Evolutionary conservation across 768 basidiomycete genomes (phyloP).

Genomic region (Hygrophoropsis aurantiaca): DNA sequence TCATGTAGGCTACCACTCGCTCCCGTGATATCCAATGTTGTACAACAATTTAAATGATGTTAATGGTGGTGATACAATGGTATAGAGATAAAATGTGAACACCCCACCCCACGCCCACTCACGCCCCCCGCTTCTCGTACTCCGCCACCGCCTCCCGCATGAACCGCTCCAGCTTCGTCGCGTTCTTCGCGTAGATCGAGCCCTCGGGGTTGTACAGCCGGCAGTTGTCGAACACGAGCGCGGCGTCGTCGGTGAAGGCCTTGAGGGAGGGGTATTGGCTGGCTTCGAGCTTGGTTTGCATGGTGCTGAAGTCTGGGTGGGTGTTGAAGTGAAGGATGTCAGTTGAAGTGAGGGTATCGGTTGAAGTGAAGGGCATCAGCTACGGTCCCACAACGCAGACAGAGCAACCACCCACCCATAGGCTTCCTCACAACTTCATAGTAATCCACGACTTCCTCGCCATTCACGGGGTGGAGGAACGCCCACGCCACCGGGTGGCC

Average conservation of each 20-base stretch:
- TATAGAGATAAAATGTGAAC: constrained; percentile 5
- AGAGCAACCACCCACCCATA: constrained; percentile 77
- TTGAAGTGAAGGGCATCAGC: constrained; percentile 3
- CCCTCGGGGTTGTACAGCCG: constrained; percentile 81
- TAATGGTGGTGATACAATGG: background rate
- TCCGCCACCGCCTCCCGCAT: constrained; percentile 54
- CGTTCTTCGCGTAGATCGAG: constrained; percentile 80
- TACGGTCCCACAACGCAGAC: background rate
- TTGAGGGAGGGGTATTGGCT: constrained; percentile 79
- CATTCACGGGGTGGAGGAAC: constrained; percentile 79
- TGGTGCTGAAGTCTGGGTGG: constrained; percentile 74
- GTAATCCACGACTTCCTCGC: constrained; percentile 82
- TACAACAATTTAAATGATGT: background rate
- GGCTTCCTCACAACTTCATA: constrained; percentile 86
- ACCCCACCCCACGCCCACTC: constrained; percentile 2
- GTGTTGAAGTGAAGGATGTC: background rate
- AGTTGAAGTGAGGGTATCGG: constrained; percentile 4
- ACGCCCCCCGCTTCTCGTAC: constrained; percentile 14
- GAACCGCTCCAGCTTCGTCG: constrained; percentile 78
- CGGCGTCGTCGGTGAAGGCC: constrained; percentile 75
- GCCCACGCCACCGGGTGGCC: constrained; percentile 84
- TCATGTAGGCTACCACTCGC: no score
- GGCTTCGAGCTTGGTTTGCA: constrained; percentile 88
- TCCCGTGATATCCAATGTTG: no score
- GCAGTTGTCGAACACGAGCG: constrained; percentile 89